A percentile compares a stretch with the other conserved stretches of the same genome.
Conservation (phyloP, 2,329 filamentous ascomycete genomes). For the Cryphonectria carpinicola region DNA sequence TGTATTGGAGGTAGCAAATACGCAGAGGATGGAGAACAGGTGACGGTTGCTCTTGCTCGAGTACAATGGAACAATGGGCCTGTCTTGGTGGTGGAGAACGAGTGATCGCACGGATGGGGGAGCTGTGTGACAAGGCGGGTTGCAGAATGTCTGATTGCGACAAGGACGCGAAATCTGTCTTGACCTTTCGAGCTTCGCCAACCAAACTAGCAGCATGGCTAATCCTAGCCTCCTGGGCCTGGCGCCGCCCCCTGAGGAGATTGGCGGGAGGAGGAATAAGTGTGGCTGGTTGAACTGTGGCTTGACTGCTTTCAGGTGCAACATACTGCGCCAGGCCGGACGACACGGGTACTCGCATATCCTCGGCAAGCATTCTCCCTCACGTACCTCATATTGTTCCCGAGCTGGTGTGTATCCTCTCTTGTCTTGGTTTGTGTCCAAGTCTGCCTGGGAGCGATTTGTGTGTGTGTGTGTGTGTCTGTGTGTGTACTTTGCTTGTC, state of each 20-base stretch:
- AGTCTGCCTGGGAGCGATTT: neutral
- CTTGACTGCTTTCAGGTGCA: neutral
- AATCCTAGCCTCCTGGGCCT: neutral
- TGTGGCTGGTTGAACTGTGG: conserved; percentile 11
- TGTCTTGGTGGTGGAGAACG: conserved; percentile 15
- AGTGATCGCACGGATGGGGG: conserved; percentile 25
- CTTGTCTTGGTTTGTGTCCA: neutral
- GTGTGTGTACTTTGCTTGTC: neutral
- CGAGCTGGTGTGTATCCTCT: neutral
- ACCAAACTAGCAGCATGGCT: neutral
- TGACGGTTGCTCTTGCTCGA: neutral
- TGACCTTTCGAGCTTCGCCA: conserved; percentile 12
- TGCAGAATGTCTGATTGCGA: conserved; percentile 6
- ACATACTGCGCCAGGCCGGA: neutral
- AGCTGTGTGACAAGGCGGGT: conserved; percentile 6
- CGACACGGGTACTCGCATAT: conserved; percentile 2
- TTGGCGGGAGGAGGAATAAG: neutral
- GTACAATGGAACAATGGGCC: conserved; percentile 16
- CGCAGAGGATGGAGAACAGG: neutral
- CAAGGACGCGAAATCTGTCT: conserved; percentile 22
- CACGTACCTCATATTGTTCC: neutral
- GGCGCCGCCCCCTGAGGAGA: neutral
- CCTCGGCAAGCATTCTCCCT: conserved; percentile 1
- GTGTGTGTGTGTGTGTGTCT: neutral
- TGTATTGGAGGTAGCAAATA: neutral